phyloP scores from a whole-genome alignment of 177 flowering plant genomes.

The Vitis hybrid region DNA sequence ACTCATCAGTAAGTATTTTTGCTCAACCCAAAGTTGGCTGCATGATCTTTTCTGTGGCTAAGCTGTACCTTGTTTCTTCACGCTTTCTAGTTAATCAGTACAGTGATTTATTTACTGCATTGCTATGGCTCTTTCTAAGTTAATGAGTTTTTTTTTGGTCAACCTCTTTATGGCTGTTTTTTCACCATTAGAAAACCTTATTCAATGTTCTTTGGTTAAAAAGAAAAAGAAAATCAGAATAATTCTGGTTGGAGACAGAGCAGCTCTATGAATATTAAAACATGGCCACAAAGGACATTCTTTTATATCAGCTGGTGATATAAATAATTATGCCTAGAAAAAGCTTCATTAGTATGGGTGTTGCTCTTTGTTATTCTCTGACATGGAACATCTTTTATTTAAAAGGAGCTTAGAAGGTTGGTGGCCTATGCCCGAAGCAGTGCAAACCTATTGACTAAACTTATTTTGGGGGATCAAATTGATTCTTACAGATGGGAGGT shows the following conservation, averaged over 20 bases:
- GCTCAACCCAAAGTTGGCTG: conserved; percentile 5
- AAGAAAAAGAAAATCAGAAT: no score
- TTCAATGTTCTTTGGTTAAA: no score
- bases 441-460: conserved; percentile 63
- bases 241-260: no score
- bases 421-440: conserved; percentile 87
- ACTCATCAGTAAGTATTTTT: conserved; percentile 58
- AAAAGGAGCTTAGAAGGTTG: conserved; percentile 77
- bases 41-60: background rate
- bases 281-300: no score
- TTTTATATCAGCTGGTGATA: no score
- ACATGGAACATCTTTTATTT: conserved; percentile 6
- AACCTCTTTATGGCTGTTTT: no score
- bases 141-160: no score
- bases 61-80: no score
- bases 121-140: background rate
- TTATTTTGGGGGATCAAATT: conserved; percentile 49
- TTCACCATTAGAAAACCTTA: no score
- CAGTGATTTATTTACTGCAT: background rate
- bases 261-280: no score
- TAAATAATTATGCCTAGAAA: no score
- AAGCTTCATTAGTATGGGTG: no score
- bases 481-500: conserved; percentile 86
- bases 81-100: background rate
- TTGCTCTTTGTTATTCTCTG: background rate